These are phyloP conservation scores for Talaromyces verruculosus DNA, from an alignment of 2,329 filamentous ascomycete species.

Conservation along the genomic window DNA sequence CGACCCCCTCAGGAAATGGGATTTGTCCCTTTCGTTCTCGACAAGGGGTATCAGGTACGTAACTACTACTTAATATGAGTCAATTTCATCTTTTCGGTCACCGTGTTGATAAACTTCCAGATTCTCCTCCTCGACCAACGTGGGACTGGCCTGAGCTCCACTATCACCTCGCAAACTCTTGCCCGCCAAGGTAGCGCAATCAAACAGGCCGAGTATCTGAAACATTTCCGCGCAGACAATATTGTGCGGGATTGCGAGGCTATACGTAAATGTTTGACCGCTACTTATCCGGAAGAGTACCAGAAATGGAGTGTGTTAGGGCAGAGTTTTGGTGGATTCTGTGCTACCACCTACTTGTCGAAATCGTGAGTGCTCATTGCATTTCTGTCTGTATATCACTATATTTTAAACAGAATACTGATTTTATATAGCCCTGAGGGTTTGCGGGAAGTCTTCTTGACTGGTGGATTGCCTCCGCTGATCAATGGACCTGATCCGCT, in stretches of 20 bases:
- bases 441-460: conserved; percentile 77
- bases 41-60: conserved; percentile 73
- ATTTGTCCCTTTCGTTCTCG: conserved; percentile 69
- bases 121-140: conserved; percentile 84
- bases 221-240: conserved; percentile 81
- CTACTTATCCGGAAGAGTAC: conserved; percentile 66
- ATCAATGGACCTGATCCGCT: conserved; percentile 70
- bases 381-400: neutral
- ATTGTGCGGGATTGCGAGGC: conserved; percentile 90
- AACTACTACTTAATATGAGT: neutral
- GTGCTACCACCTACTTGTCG: conserved; percentile 78
- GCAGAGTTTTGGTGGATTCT: conserved; percentile 91
- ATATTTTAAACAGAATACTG: neutral
- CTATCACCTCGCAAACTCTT: conserved; percentile 72
- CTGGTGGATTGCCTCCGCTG: conserved; percentile 79
- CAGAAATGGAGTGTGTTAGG: conserved; percentile 83
- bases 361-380: conserved; percentile 53
- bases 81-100: conserved; percentile 9
- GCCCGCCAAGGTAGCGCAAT: conserved; percentile 61
- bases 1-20: conserved; percentile 70
- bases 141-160: conserved; percentile 80
- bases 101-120: conserved; percentile 27
- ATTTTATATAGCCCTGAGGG: conserved; percentile 61
- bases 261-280: conserved; percentile 71
- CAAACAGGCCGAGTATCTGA: conserved; percentile 77